phyloP scores from a whole-genome alignment of 2,329 filamentous ascomycete genomes.

The Scedosporium apiospermum region DNA sequence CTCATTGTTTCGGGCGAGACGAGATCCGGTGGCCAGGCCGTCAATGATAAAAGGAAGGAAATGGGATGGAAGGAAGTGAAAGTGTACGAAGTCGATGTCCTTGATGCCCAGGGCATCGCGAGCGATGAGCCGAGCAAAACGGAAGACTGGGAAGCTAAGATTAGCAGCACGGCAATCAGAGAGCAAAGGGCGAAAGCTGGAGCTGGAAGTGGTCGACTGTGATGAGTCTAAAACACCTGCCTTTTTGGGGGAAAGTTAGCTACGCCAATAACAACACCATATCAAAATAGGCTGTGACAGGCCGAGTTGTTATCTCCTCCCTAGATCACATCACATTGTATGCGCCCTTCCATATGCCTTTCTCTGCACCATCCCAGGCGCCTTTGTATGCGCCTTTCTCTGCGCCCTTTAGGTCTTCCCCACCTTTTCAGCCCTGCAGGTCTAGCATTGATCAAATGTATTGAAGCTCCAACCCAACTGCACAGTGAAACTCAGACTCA shows the following conservation, averaged over 20 bases:
- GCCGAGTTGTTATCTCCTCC: no score
- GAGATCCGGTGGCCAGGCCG: slow-evolving; percentile 67
- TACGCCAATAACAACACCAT: background rate
- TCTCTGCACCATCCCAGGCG: background rate
- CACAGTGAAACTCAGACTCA: no score
- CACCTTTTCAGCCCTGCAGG: no score
- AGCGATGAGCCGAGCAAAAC: slow-evolving; percentile 24
- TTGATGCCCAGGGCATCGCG: slow-evolving; percentile 54
- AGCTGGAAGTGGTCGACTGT: background rate
- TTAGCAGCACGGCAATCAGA: slow-evolving; percentile 83
- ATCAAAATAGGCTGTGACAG: no score
- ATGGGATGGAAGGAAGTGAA: slow-evolving; percentile 69
- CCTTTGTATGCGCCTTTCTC: background rate
- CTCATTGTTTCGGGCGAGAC: slow-evolving; percentile 87
- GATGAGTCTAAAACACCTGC: background rate
- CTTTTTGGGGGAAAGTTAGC: background rate
- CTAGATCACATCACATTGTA: no score
- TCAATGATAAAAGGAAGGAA: slow-evolving; percentile 72
- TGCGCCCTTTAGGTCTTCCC: no score
- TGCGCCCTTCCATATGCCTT: background rate
- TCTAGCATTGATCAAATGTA: no score
- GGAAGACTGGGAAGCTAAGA: slow-evolving; percentile 68
- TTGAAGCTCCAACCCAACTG: no score
- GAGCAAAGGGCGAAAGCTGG: slow-evolving; percentile 28
- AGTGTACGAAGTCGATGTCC: slow-evolving; percentile 81